Conservation (phyloP, 768 basidiomycete species). For the Amanita subjunquillea region DNA sequence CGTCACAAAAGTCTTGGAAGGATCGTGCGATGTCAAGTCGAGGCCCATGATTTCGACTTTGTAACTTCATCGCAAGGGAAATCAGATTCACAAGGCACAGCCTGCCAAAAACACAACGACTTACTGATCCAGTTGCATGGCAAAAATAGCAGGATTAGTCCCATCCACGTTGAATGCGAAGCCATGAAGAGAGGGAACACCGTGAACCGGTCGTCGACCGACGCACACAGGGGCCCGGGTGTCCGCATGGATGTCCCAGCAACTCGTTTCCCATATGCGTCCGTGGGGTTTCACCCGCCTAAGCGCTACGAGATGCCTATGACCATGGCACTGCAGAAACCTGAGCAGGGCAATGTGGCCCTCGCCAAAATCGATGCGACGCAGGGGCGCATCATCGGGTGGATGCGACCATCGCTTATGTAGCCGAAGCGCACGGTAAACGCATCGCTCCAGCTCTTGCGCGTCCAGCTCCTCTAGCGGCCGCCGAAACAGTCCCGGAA, state of each 20-base stretch:
- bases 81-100: not conserved
- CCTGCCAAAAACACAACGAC: not conserved
- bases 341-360: constrained; percentile 29
- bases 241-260: constrained; percentile 14
- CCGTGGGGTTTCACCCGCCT: constrained; percentile 2
- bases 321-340: constrained; percentile 33
- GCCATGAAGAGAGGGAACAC: not conserved
- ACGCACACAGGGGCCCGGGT: constrained; percentile 22
- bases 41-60: not conserved
- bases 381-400: constrained; percentile 21
- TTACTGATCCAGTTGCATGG: not conserved
- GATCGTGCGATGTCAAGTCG: not conserved
- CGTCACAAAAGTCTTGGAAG: not conserved
- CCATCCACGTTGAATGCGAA: not conserved
- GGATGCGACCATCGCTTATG: constrained; percentile 39
- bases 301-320: constrained; percentile 38
- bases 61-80: not conserved
- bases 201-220: constrained; percentile 28
- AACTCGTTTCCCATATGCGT: constrained; percentile 5
- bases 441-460: constrained; percentile 32
- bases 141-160: not conserved
- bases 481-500: constrained; percentile 25
- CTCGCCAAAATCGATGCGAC: not conserved
- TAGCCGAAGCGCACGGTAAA: constrained; percentile 28
- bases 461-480: constrained; percentile 26